Evolutionary conservation across 2,329 filamentous ascomycete genomes (phyloP).

Genomic region (Fusarium sp.): DNA sequence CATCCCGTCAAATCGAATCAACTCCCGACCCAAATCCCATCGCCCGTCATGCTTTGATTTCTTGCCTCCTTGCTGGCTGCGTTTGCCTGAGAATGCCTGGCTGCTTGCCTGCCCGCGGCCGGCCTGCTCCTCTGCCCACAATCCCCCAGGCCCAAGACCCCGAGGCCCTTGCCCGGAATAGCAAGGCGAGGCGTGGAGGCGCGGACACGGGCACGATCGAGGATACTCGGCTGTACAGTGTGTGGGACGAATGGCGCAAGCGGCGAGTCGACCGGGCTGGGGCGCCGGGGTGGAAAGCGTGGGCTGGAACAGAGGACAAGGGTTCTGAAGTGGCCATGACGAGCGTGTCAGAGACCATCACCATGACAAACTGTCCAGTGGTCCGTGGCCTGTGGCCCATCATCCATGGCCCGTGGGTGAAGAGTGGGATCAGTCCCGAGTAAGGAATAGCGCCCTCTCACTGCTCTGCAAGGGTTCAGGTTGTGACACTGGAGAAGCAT

Average conservation of each 20-base stretch:
- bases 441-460: constrained; percentile 28
- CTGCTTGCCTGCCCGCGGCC: constrained; percentile 1
- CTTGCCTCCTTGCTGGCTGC: constrained; percentile 21
- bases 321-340: constrained; percentile 41
- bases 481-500: constrained; percentile 15
- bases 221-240: constrained; percentile 44
- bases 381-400: constrained; percentile 20
- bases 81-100: constrained; percentile 16
- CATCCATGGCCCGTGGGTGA: constrained; percentile 35
- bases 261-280: constrained; percentile 39
- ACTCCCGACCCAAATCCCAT: constrained; percentile 30
- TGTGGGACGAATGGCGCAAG: constrained; percentile 46
- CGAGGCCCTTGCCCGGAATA: constrained; percentile 36
- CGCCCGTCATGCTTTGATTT: constrained; percentile 22
- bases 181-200: constrained; percentile 42
- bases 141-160: constrained; percentile 15
- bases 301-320: constrained; percentile 37
- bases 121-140: constrained; percentile 20
- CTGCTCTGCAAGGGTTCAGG: constrained; percentile 25
- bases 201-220: constrained; percentile 42
- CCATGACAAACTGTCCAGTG: constrained; percentile 23
- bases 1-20: constrained; percentile 25
- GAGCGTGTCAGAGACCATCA: constrained; percentile 37
- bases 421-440: constrained; percentile 37
- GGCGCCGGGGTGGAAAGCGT: constrained; percentile 37